These are phyloP conservation scores for Backusella sp. DNA, from an alignment of 192 early-diverging fungal species.

Conservation along the genomic window DNA sequence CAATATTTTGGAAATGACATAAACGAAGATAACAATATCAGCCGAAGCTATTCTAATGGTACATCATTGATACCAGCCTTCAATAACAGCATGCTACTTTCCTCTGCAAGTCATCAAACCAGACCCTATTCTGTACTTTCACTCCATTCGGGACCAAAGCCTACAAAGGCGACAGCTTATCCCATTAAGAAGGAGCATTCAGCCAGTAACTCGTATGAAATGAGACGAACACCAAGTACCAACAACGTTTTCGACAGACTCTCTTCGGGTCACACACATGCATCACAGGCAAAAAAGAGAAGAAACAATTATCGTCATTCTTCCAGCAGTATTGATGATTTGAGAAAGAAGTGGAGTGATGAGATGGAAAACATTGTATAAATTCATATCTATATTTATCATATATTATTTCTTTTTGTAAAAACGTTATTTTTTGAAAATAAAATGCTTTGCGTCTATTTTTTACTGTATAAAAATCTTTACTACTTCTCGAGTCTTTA, in stretches of 20 bases:
- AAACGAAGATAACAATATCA: not conserved
- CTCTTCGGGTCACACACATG: slow-evolving; percentile 22
- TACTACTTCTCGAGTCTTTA: not conserved
- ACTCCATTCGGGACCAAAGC: not conserved
- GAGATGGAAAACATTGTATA: slow-evolving; percentile 7
- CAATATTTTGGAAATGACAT: not conserved
- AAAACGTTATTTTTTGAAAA: not conserved
- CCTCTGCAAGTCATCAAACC: not conserved
- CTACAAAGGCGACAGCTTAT: not conserved
- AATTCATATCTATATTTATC: not conserved
- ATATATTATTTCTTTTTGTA: not conserved
- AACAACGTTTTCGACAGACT: slow-evolving; percentile 26
- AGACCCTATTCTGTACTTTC: slow-evolving; percentile 6
- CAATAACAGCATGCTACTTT: not conserved
- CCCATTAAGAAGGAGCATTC: slow-evolving; percentile 1
- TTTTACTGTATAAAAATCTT: not conserved
- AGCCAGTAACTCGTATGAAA: slow-evolving; percentile 5
- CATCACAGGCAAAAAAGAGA: slow-evolving; percentile 12
- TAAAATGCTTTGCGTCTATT: not conserved
- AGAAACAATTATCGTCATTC: not conserved
- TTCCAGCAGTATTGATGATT: slow-evolving; percentile 15
- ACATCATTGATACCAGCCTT: slow-evolving; percentile 6
- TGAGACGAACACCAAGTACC: not conserved
- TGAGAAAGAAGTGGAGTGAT: not conserved
- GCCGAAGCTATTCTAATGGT: not conserved